Percentiles rank a stretch among this genome's conserved stretches.
Evolutionary conservation across 495 filamentous ascomycete genomes (phyloP).

Genomic region (Astrocystis sublimbata): DNA sequence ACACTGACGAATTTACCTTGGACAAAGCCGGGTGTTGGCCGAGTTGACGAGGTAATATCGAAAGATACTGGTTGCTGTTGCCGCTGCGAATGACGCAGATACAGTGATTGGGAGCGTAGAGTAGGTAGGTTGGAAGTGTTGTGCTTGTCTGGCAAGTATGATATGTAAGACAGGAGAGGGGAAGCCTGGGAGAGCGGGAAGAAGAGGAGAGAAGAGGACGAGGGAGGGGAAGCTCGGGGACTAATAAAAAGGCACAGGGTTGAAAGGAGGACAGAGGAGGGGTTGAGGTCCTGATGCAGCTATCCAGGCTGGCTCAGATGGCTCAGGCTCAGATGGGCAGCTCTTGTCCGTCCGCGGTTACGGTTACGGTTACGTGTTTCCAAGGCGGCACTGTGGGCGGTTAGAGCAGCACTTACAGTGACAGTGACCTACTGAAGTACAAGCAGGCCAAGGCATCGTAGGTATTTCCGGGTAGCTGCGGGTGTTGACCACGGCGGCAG

Average conservation of each 20-base stretch:
- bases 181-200: conserved; percentile 30
- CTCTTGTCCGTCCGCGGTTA: too few relatives aligned
- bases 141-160: conserved; percentile 2
- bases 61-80: not conserved
- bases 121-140: too few relatives aligned
- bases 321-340: conserved; percentile 9
- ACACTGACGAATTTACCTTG: not conserved
- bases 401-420: not conserved
- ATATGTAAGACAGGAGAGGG: conserved; percentile 17
- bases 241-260: conserved; percentile 29
- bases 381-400: not conserved
- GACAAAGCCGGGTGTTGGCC: not conserved
- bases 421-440: not conserved
- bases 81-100: not conserved
- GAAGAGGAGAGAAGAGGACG: conserved; percentile 22
- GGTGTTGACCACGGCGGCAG: too few relatives aligned
- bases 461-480: not conserved
- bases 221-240: conserved; percentile 27
- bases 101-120: not conserved
- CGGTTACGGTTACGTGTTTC: not conserved
- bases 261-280: conserved; percentile 25
- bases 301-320: conserved; percentile 13
- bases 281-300: conserved; percentile 22
- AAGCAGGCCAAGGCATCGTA: not conserved
- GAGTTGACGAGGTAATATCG: not conserved